A percentile compares a stretch with the other conserved stretches of the same genome.
Evolutionary conservation across 306 rosid genomes (phyloP).

Genomic region (Ammopiptanthus mongolicus): DNA sequence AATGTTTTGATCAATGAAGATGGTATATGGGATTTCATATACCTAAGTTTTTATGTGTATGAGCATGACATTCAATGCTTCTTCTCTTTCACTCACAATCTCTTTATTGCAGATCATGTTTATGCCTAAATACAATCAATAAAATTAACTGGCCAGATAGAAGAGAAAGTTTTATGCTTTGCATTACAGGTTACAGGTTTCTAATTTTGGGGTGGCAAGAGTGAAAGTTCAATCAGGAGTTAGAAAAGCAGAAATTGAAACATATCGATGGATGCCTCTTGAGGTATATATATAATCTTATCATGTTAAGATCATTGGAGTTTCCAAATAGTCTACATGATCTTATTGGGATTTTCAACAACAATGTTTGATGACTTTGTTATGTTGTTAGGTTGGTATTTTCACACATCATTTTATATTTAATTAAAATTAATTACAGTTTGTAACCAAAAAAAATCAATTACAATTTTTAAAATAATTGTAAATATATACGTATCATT

Average conservation of each 20-base stretch:
- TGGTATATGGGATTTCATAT: slow-evolving; percentile 46
- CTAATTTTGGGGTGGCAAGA: slow-evolving; percentile 98
- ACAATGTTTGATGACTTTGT: neutral
- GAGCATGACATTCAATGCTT: neutral
- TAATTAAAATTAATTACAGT: too few species aligned
- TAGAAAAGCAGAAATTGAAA: slow-evolving; percentile 99
- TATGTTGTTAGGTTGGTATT: too few species aligned
- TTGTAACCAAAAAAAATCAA: too few species aligned
- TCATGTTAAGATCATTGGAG: neutral
- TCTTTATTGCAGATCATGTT: neutral
- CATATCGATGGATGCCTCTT: slow-evolving; percentile 99
- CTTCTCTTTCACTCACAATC: too few species aligned
- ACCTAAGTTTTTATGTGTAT: neutral
- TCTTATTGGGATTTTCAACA: slow-evolving; percentile 12
- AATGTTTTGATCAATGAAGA: slow-evolving; percentile 96
- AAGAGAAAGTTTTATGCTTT: slow-evolving; percentile 4
- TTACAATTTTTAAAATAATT: too few species aligned
- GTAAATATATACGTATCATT: too few species aligned
- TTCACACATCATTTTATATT: too few species aligned
- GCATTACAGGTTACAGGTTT: slow-evolving; percentile 79
- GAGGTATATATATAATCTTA: slow-evolving; percentile 58
- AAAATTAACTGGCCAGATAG: neutral
- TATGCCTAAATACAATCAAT: neutral
- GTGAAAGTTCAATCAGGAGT: slow-evolving; percentile 91
- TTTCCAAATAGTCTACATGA: slow-evolving; percentile 21